A percentile compares a stretch with the other conserved stretches of the same genome.
Evolutionary conservation across 257 asterid genomes (phyloP).

Genomic region (Knoxia roxburghii): DNA sequence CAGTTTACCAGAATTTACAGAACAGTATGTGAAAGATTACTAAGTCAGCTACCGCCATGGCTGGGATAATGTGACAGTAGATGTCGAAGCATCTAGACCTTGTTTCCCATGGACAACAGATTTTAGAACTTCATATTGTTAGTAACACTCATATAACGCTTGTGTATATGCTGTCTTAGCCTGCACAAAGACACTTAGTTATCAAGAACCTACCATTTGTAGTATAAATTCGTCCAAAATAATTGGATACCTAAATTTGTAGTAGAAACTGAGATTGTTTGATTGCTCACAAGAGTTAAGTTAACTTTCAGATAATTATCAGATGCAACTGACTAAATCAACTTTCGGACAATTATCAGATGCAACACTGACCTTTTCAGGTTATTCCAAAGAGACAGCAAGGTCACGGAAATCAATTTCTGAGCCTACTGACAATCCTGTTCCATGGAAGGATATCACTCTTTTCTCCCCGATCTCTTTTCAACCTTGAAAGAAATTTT

Average conservation of each 20-base stretch:
- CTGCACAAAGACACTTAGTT: constrained; percentile 29
- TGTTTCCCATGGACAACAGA: constrained; percentile 74
- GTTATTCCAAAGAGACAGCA: constrained; percentile 45
- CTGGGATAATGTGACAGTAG: constrained; percentile 57
- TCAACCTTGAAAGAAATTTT: constrained; percentile 47
- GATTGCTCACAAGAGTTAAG: too few species aligned
- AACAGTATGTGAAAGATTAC: not conserved
- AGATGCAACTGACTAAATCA: too few species aligned
- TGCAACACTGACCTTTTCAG: constrained; percentile 54
- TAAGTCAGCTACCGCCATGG: constrained; percentile 56
- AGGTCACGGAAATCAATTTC: constrained; percentile 42
- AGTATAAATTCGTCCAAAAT: not conserved
- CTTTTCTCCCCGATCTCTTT: constrained; percentile 90
- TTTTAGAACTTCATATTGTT: constrained; percentile 66
- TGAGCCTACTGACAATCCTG: constrained; percentile 70
- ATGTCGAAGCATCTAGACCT: constrained; percentile 68
- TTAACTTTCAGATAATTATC: too few species aligned
- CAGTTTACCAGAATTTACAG: constrained; percentile 9
- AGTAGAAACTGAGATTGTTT: not conserved
- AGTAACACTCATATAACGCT: constrained; percentile 42
- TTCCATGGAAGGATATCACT: constrained; percentile 71
- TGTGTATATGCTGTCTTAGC: constrained; percentile 48
- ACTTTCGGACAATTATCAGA: not conserved
- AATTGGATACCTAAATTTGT: not conserved
- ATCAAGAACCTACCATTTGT: not conserved